phyloP scores from a whole-genome alignment of 139 green algal species.

The Chlamydomonas sphaeroides region DNA sequence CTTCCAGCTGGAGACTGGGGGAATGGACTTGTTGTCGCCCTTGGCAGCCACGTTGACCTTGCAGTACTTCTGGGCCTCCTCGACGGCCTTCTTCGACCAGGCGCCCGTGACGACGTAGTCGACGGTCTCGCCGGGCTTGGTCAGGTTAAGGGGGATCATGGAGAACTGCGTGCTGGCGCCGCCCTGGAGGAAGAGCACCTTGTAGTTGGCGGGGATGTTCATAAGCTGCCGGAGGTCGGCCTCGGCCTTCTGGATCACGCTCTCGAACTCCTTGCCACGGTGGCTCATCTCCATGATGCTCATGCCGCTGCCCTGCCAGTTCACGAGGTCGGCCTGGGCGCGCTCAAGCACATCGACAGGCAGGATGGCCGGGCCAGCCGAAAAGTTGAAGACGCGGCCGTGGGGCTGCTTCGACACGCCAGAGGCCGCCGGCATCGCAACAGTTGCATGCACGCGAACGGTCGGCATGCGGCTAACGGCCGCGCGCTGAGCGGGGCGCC shows the following conservation, averaged over 20 bases:
- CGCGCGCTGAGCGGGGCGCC: not conserved
- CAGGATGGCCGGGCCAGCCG: conserved; percentile 88
- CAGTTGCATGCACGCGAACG: conserved; percentile 19
- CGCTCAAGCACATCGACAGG: conserved; percentile 92
- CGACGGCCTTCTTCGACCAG: conserved; percentile 94
- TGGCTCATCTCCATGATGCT: conserved; percentile 99
- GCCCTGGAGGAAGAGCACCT: conserved; percentile 86
- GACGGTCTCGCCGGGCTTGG: conserved; percentile 52
- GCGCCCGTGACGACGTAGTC: conserved; percentile 92
- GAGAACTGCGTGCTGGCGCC: conserved; percentile 95
- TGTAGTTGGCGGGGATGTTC: conserved; percentile 95
- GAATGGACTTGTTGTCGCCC: conserved; percentile 92
- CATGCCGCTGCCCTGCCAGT: conserved; percentile 91
- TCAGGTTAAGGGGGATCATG: conserved; percentile 94
- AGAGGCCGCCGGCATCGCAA: conserved; percentile 4
- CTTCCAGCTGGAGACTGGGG: conserved; percentile 81
- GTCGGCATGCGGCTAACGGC: not conserved
- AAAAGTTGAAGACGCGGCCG: conserved; percentile 67
- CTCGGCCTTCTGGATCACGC: conserved; percentile 91
- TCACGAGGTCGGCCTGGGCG: conserved; percentile 93
- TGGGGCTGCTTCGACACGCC: not conserved
- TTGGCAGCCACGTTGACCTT: conserved; percentile 82
- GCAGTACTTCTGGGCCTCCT: conserved; percentile 87
- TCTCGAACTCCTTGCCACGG: conserved; percentile 94
- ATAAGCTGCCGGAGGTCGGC: conserved; percentile 93